phyloP scores from a whole-genome alignment of 164 flowering plant genomes.

The Aristolochia fimbriata region DNA sequence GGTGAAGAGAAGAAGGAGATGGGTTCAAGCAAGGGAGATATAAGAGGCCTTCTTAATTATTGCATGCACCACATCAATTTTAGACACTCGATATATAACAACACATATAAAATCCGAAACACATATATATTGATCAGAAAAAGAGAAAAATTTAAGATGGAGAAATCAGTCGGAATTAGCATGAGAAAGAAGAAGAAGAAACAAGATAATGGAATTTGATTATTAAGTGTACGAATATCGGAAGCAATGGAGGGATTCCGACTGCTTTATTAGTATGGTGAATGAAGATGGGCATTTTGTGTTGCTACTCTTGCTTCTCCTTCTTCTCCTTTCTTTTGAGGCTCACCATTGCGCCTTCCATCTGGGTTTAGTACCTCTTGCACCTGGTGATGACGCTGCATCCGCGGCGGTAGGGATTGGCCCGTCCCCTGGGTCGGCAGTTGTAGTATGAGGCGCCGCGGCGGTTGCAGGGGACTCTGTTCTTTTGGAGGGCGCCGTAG shows the following conservation, averaged over 20 bases:
- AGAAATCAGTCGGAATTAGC: too few species aligned
- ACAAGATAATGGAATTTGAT: too few species aligned
- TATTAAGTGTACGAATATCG: background rate
- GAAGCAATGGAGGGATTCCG: background rate
- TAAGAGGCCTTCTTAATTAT: conserved; percentile 5
- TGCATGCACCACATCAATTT: conserved; percentile 4
- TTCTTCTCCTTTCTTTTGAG: background rate
- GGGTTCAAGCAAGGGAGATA: too few species aligned
- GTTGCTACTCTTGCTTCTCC: background rate
- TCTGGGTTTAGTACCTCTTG: conserved; percentile 10
- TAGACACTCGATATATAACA: background rate
- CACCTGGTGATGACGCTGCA: conserved; percentile 35
- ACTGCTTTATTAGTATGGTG: background rate
- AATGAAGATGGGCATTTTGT: too few species aligned
- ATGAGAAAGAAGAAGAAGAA: too few species aligned
- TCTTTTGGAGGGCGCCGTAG: conserved; percentile 14
- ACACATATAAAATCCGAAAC: background rate
- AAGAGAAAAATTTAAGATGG: background rate
- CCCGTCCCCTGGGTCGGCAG: conserved; percentile 15
- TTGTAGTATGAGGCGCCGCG: conserved; percentile 43
- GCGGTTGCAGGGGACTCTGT: conserved; percentile 34
- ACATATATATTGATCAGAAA: background rate
- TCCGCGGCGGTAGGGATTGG: conserved; percentile 40
- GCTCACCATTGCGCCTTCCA: background rate
- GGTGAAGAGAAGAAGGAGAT: too few species aligned